Base-by-base conservation (phyloP, 2,329 filamentous ascomycete genomes). In the Colletotrichum sp. region DNA sequence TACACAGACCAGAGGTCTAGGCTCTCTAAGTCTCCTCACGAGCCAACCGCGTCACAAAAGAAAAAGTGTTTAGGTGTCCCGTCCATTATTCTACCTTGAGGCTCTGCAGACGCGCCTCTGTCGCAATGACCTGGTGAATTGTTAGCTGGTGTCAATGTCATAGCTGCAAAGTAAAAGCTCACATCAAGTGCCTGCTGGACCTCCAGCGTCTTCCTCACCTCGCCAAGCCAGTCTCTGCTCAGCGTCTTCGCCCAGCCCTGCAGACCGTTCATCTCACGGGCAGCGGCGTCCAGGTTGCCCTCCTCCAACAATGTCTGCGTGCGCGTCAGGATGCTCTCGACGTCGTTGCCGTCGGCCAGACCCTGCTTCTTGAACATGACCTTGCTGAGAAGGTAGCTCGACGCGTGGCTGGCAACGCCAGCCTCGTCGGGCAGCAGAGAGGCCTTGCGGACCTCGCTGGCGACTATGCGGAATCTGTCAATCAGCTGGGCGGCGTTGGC, bases 151-250 rank as follows among this genome's bases (percentile, higher is more conserved):
- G 5, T 18, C 18, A 21, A 62, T 36, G n/a, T 30, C 3, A 21
- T 3, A 36, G 57, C 12, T 44, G 52, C 67, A 52, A 21, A 12
- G 26, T 69, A n/a, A 26, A 68, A 68, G 91, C 93, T 92, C 86
- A 98, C 97, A 86, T 99, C 97, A 81, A 99, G 90, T 81, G 97
- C 97, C 88, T 99, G 97, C 87, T 95, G 93, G 79, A 99, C 97
- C 88, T 99, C 97, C 82, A 99, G 89, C 79, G 98, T 95, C 87
- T 96, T 94, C 84, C 97, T 92, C 78, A 96, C 95, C 89, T 99
- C 97, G 68, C 90, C 91, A 80, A 99, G 87, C 97, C 97, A 99
- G 85, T 99, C 97, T 82, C 94, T 93, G 86, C 95, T 98, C 83
- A 99, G 87, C 55, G 96, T 96, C 90, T 97, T 98, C 64, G 96